Evolutionary conservation across 495 filamentous ascomycete species (phyloP), one percentile per base, ranked within the genome.

Genomic region (Podospora comata): DNA sequence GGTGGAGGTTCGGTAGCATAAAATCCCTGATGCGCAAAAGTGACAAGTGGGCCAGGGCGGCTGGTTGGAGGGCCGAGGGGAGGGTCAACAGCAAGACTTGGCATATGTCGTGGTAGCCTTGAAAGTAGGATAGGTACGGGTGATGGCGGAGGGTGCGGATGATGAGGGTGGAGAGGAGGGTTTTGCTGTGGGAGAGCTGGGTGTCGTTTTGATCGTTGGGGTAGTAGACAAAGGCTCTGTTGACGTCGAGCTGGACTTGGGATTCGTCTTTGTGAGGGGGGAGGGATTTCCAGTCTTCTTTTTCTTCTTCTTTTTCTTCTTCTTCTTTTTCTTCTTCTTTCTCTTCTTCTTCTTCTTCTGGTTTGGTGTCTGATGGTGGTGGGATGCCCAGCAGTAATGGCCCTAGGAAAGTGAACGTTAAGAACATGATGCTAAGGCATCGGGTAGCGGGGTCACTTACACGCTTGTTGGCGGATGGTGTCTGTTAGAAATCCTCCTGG

Each of bases 21-120:
- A 97, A 99, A 79, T 99, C 95, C 62, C 95, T 88, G 74, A 98
- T 97, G 60, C 91, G 89, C 20, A 98, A 84, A 23, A 93, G 85
- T 3, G 94, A 97, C 65, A 99, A 87, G 23, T 89, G 90, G 39
- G 90, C 82, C 16, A 96, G 88, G 32, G 90, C 88, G 3, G 79
- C 72, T 2, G 68, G 75, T 54, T 75, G 79, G 30, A 82, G 74
- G 3, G 83, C 77, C n/a, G 80, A 67, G 5, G 86, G 83, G 2
- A 98, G 82, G 6, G 96, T 92, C 18, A 99, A 85, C 4, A 97
- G 86, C 60, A 99, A 83, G n/a, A 99, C 95, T 76, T 98, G 96
- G 70, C 91, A 94, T 73, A 99, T 97, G 79, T 99, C 95, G 76
- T 99, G 95, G 79, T 96, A 99, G 69, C 95, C 95, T 83, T 99